Evolutionary conservation across 1,284 basidiomycete genomes (phyloP).

Genomic region (Ustilago esculenta): DNA sequence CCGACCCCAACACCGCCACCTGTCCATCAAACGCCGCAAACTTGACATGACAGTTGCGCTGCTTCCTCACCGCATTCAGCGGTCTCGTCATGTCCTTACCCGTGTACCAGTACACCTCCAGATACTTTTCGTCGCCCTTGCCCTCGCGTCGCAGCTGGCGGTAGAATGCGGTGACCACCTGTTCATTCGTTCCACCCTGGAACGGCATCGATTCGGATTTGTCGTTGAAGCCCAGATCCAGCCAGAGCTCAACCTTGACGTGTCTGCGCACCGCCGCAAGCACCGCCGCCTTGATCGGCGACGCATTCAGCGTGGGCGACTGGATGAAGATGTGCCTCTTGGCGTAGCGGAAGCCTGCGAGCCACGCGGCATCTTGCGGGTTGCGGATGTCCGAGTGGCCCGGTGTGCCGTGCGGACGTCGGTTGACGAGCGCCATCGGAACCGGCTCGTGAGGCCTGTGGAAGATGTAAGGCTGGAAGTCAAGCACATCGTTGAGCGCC

Average conservation of each 20-base stretch:
- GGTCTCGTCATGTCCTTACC: conserved; percentile 79
- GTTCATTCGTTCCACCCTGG: conserved; percentile 83
- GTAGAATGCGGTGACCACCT: conserved; percentile 77
- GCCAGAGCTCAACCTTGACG: conserved; percentile 72
- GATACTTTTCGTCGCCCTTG: conserved; percentile 69
- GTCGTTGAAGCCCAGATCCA: conserved; percentile 69
- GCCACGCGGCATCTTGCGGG: conserved; percentile 80
- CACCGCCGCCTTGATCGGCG: conserved; percentile 75
- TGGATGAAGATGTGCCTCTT: conserved; percentile 76
- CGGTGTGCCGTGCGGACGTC: conserved; percentile 75
- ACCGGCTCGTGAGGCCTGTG: conserved; percentile 69
- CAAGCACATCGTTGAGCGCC: conserved; percentile 48
- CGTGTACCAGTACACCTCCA: conserved; percentile 75
- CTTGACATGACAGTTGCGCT: conserved; percentile 77
- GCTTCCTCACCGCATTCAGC: conserved; percentile 77
- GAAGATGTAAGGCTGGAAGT: conserved; percentile 61
- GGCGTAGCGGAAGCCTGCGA: conserved; percentile 77
- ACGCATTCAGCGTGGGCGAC: conserved; percentile 77
- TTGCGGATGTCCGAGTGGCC: conserved; percentile 73
- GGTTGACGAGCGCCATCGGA: conserved; percentile 79
- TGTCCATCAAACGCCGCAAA: conserved; percentile 78
- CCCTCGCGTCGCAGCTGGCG: conserved; percentile 56
- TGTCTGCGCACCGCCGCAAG: conserved; percentile 75
- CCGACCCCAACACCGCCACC: conserved; percentile 77
- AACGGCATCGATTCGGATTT: conserved; percentile 77